Evolutionary conservation across 345 rosid species (phyloP).

Genomic region (Populus euphratica): DNA sequence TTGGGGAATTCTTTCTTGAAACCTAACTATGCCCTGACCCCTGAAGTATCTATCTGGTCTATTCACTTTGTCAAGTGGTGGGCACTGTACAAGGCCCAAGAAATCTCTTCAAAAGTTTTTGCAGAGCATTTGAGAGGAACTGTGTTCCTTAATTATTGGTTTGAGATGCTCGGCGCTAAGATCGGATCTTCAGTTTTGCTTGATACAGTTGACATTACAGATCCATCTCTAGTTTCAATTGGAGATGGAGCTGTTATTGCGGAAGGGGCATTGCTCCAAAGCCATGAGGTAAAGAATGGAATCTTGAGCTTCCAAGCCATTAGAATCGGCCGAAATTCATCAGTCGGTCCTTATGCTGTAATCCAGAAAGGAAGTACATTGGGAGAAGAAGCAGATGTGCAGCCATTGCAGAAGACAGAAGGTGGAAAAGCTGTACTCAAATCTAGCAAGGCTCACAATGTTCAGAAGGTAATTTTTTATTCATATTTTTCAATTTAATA

Average conservation of each 20-base stretch:
- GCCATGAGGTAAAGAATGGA: constrained; percentile 59
- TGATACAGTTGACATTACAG: constrained; percentile 57
- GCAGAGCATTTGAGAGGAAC: constrained; percentile 65
- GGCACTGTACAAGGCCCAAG: constrained; percentile 66
- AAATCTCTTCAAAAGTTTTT: constrained; percentile 51
- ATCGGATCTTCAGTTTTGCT: constrained; percentile 59
- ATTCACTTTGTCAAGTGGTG: constrained; percentile 61
- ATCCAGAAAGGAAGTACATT: constrained; percentile 55
- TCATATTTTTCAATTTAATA: constrained; percentile 1
- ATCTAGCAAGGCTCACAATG: constrained; percentile 21
- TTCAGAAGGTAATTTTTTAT: constrained; percentile 27
- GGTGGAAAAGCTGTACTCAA: constrained; percentile 30
- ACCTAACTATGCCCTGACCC: constrained; percentile 48
- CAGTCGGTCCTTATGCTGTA: constrained; percentile 60
- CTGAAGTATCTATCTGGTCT: constrained; percentile 55
- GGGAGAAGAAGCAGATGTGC: constrained; percentile 43
- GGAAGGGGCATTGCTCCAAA: constrained; percentile 60
- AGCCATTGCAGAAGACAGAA: constrained; percentile 50
- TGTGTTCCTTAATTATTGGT: constrained; percentile 58
- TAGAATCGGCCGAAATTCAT: constrained; percentile 43
- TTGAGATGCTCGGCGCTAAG: constrained; percentile 61
- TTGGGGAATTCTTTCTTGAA: constrained; percentile 57
- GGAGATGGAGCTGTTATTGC: constrained; percentile 61
- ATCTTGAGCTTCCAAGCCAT: constrained; percentile 45
- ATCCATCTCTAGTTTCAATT: constrained; percentile 55